Percentiles rank a stretch among this genome's conserved stretches.
Evolutionary conservation across 345 rosid genomes (phyloP).

Genomic region (Boechera retrofracta): DNA sequence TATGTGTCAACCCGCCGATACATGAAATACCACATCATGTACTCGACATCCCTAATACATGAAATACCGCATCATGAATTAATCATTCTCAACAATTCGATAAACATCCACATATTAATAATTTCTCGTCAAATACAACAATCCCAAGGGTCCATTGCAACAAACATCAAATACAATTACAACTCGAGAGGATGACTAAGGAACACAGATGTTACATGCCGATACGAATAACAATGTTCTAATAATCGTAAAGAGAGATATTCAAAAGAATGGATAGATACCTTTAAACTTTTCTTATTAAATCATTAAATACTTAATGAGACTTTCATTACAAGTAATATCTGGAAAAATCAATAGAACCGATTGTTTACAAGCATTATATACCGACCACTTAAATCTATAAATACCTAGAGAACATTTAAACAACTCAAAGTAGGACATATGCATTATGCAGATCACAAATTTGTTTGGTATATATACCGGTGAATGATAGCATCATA

Average conservation of each 20-base stretch:
- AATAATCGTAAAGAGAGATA: constrained; percentile 33
- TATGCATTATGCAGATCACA: not conserved
- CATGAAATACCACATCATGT: too few species aligned
- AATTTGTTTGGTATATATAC: constrained; percentile 18
- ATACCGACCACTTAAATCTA: not conserved
- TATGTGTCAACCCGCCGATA: too few species aligned
- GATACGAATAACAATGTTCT: constrained; percentile 15
- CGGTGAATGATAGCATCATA: not conserved
- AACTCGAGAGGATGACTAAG: too few species aligned
- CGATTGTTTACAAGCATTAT: constrained; percentile 5
- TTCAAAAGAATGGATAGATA: constrained; percentile 29
- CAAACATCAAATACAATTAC: too few species aligned
- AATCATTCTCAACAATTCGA: too few species aligned
- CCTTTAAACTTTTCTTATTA: constrained; percentile 32
- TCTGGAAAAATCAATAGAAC: not conserved
- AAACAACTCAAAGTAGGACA: not conserved
- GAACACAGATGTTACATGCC: not conserved
- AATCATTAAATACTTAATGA: constrained; percentile 19
- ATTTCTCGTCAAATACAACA: too few species aligned
- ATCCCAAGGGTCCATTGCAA: too few species aligned
- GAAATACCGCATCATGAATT: too few species aligned
- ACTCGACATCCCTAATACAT: too few species aligned
- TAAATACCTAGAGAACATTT: not conserved
- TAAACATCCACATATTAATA: too few species aligned
- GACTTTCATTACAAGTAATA: constrained; percentile 17